Evolutionary conservation across 1,284 basidiomycete species (phyloP), one percentile per base, ranked within the genome.

Genomic region (Vanrija pseudolonga): DNA sequence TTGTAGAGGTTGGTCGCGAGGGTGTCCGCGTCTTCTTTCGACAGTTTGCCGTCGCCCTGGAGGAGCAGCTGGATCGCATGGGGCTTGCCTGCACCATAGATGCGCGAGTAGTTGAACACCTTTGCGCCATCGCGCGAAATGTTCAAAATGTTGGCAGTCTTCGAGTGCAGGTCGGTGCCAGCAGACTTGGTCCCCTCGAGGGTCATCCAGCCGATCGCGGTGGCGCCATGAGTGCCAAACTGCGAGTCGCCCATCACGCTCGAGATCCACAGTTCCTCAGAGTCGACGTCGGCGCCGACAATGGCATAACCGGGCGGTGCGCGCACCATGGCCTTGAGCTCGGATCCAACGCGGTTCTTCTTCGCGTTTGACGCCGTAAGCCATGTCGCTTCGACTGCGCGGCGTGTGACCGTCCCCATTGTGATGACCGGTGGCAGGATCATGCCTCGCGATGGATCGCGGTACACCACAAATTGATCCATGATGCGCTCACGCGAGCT

Each of bases 181-280:
- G 88, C 87, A 0, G 87, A 82, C 76, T 98, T 99, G n/a, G 94
- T 97, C 1, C 96, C 96, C 75, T 98, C 96, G 23, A 98, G 83
- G 12, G 95, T 98, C 32, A 98, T 98, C 96, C 95, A 98, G 0
- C 95, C 96, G 44, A 99, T 87, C 0, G 95, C 93, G 1, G 94
- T 97, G 3, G 93, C 92, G 17, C 96, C 95, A 65, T 99, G 95
- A 55, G 97, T 77, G 8, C 95, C 96, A 71, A 98, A 97, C 76
- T 99, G 95, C 0, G 94, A 91, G 70, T 99, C 96, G 4, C 95
- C 95, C 91, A 98, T 96, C 57, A 93, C 91, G 67, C 90, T 94
- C 45, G 94, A 96, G 64, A 98, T 98, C 96, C 96, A 99, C 22
- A 99, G 80, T 76, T 99, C 96, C 77, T 99, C 94, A 28, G 91